These are phyloP conservation scores for Wallacemonas sp. DNA, from an alignment of 208 protist genomes.

Conservation along the genomic window DNA sequence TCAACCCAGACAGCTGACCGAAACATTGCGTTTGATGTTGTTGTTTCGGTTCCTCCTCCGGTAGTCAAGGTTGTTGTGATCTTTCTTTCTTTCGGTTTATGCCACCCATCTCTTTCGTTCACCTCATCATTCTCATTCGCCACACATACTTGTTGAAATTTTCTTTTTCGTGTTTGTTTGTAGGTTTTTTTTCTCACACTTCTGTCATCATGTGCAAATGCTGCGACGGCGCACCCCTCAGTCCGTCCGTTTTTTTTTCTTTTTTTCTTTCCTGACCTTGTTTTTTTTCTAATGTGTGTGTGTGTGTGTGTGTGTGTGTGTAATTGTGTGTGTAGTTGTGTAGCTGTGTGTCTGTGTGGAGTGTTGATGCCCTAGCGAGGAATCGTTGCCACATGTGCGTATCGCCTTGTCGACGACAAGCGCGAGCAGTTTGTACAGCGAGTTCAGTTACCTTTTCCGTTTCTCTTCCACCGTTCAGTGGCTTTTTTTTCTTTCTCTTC, in stretches of 20 bases:
- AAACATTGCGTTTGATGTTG: too few species aligned
- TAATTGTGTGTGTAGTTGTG: background rate
- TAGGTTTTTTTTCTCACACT: slow-evolving; percentile 15
- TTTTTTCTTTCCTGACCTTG: background rate
- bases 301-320: slow-evolving; percentile 12
- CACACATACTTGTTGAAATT: too few species aligned
- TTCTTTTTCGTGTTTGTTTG: slow-evolving; percentile 19
- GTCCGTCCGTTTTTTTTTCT: background rate
- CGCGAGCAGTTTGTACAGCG: background rate
- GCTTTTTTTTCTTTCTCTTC: slow-evolving; percentile 9
- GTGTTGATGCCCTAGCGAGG: too few species aligned
- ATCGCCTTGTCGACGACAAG: background rate
- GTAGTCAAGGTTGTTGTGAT: too few species aligned
- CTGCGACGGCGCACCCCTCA: too few species aligned
- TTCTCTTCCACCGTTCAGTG: background rate
- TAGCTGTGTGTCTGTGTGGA: background rate
- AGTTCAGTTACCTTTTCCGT: background rate
- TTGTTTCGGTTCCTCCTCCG: too few species aligned
- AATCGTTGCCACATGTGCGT: too few species aligned
- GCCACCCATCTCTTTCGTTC: background rate
- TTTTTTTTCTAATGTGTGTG: slow-evolving; percentile 6
- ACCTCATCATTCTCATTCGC: too few species aligned
- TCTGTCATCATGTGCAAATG: too few species aligned
- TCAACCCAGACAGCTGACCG: too few species aligned
- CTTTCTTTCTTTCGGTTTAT: slow-evolving; percentile 8